These are phyloP conservation scores for Serendipita sp. DNA, from an alignment of 768 basidiomycete genomes.

Conservation along the genomic window DNA sequence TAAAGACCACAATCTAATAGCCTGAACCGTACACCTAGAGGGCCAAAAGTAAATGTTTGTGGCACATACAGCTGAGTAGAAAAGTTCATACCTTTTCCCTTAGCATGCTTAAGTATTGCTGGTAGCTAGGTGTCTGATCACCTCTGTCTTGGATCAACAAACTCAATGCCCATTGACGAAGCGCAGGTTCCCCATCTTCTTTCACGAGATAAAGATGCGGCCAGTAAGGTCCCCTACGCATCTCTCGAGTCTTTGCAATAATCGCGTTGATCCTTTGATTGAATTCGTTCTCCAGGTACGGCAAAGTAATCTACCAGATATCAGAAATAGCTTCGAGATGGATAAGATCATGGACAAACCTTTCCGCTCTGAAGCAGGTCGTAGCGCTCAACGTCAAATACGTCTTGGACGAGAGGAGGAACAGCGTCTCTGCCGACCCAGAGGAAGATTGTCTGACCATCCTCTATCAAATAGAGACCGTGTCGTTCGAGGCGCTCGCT, in stretches of 20 bases:
- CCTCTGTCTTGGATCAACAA: constrained; percentile 89
- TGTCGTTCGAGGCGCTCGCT: constrained; percentile 92
- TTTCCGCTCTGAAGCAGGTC: constrained; percentile 87
- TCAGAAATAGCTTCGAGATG: background rate
- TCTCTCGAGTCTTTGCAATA: constrained; percentile 85
- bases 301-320: constrained; percentile 57
- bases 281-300: constrained; percentile 80
- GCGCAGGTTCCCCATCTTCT: constrained; percentile 90
- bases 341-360: constrained; percentile 27
- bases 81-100: constrained; percentile 64
- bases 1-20: background rate
- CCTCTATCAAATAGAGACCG: constrained; percentile 91
- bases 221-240: constrained; percentile 82
- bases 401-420: constrained; percentile 85
- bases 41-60: background rate
- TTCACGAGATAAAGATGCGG: constrained; percentile 94
- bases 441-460: constrained; percentile 93
- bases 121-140: constrained; percentile 88
- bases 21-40: constrained; percentile 1
- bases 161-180: constrained; percentile 90
- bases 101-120: constrained; percentile 77
- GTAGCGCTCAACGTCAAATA: constrained; percentile 80
- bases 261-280: constrained; percentile 90
- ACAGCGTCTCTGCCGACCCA: constrained; percentile 98
- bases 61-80: background rate